Evolutionary conservation across 768 basidiomycete genomes (phyloP).

Genomic region (Cystobasidium onofrii): DNA sequence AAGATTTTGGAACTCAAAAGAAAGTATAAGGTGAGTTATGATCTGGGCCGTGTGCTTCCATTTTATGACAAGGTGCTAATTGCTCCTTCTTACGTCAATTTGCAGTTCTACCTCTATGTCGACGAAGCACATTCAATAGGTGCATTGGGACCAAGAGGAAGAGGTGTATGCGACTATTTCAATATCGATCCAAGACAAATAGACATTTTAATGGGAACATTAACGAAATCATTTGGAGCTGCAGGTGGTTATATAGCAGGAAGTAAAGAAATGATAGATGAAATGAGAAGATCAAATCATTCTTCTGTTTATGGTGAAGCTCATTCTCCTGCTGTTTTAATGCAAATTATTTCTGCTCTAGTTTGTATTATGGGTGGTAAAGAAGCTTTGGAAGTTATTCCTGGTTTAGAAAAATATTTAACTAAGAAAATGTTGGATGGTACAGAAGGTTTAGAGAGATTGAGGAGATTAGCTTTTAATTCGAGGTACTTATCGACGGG

Average conservation of each 20-base stretch:
- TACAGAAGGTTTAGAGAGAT: conserved; percentile 67
- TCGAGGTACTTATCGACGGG: conserved; percentile 79
- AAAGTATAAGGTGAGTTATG: conserved; percentile 73
- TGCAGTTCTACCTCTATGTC: conserved; percentile 84
- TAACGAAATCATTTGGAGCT: conserved; percentile 80
- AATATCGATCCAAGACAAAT: conserved; percentile 67
- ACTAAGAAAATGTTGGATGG: conserved; percentile 68
- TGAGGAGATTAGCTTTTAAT: conserved; percentile 89
- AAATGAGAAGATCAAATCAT: conserved; percentile 66
- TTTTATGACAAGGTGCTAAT: too few relatives aligned
- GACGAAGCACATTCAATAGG: conserved; percentile 98
- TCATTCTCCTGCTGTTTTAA: conserved; percentile 81
- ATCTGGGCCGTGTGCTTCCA: too few relatives aligned
- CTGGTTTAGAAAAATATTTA: conserved; percentile 48
- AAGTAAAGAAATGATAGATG: conserved; percentile 66
- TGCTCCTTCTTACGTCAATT: background rate
- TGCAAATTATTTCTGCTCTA: conserved; percentile 85
- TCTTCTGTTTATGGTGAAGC: conserved; percentile 79
- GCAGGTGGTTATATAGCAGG: conserved; percentile 93
- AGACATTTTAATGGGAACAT: conserved; percentile 97
- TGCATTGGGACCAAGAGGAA: conserved; percentile 85
- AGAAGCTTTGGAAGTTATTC: conserved; percentile 39
- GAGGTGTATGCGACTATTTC: conserved; percentile 93
- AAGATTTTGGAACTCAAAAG: conserved; percentile 74
- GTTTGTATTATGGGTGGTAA: conserved; percentile 85